Evolutionary conservation across 2,329 filamentous ascomycete species (phyloP).

Genomic region (Dothideomycetes sp.): DNA sequence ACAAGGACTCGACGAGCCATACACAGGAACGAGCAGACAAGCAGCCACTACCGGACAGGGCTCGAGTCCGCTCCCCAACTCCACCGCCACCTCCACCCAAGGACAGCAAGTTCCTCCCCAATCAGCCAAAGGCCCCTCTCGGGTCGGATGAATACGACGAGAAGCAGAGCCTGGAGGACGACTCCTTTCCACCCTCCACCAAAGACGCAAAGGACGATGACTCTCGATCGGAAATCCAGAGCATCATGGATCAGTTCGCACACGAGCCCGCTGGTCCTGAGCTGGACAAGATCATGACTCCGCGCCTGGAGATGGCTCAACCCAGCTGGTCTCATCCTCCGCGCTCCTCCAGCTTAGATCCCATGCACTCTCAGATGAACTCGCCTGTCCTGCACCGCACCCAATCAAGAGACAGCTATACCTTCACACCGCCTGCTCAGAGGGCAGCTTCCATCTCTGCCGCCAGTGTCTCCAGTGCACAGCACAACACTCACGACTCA

Average conservation of each 20-base stretch:
- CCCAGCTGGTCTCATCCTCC: slow-evolving; percentile 76
- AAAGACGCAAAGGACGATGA: slow-evolving; percentile 18
- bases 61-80: slow-evolving; percentile 14
- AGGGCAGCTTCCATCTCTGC: slow-evolving; percentile 16
- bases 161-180: slow-evolving; percentile 18
- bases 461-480: slow-evolving; percentile 13
- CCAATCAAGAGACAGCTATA: slow-evolving; percentile 11
- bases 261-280: slow-evolving; percentile 48
- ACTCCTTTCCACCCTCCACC: slow-evolving; percentile 11
- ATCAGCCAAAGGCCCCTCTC: too few species aligned
- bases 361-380: slow-evolving; percentile 18
- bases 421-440: slow-evolving; percentile 9
- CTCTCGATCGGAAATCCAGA: slow-evolving; percentile 66
- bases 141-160: slow-evolving; percentile 20
- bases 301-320: slow-evolving; percentile 69
- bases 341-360: slow-evolving; percentile 77
- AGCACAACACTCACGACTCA: slow-evolving; percentile 17
- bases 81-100: slow-evolving; percentile 21
- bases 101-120: slow-evolving; percentile 12
- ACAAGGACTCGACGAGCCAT: too few species aligned
- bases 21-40: too few species aligned
- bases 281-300: slow-evolving; percentile 84
- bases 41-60: too few species aligned
- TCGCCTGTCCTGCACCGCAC: slow-evolving; percentile 6
- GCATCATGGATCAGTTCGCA: slow-evolving; percentile 93